Evolutionary conservation across 106 monocot genomes (phyloP), one percentile per base, ranked within the genome.

Genomic region (Alisma plantagoaquatica): DNA sequence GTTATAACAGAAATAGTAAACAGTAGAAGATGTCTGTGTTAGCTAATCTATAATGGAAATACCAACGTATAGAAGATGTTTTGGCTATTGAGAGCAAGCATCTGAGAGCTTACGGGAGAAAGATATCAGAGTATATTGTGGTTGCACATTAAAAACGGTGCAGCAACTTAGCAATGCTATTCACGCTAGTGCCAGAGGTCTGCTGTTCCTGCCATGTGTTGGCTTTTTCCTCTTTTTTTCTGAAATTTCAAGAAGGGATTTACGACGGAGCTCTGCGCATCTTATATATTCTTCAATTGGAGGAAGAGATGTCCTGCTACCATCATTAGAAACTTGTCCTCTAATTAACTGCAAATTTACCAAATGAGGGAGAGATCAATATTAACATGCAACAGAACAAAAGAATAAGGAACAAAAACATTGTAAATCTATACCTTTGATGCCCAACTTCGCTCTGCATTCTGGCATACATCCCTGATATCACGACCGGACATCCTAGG

Each of bases 371-470:
- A n/a, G n/a, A 38, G 14, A 38, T 38, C 14, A 7, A 38, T 38
- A 38, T 38, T 14, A 38, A 7, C 14, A 38, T 38, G 35, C 14
- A 38, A 7, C 6, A 7, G 35, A 7, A 38, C 35, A 38, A 38
- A 38, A 38, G 35, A 38, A 38, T 14, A 57, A 23, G 32, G 16
- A 44, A 35, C 19, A 32, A 44, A 22, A 16, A 21, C 58, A 42
- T 43, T 2, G 12, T 23, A 23, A 10, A 31, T 2, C 0, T 23
- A 9, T 43, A 91, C 91, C 78, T 89, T 98, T 21, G 96, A 70
- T 28, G 96, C 96, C 96, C 96, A 98, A 51, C 71, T 81, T 28
- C 96, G 81, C 51, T 98, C 96, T 51, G 96, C 89, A 66, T 98
- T 87, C 35, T 89, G 85, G 68, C 96, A 98, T 3, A 98, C 59